Base-by-base conservation (phyloP, 2,329 filamentous ascomycete genomes). In the Dactylella cylindrospora region DNA sequence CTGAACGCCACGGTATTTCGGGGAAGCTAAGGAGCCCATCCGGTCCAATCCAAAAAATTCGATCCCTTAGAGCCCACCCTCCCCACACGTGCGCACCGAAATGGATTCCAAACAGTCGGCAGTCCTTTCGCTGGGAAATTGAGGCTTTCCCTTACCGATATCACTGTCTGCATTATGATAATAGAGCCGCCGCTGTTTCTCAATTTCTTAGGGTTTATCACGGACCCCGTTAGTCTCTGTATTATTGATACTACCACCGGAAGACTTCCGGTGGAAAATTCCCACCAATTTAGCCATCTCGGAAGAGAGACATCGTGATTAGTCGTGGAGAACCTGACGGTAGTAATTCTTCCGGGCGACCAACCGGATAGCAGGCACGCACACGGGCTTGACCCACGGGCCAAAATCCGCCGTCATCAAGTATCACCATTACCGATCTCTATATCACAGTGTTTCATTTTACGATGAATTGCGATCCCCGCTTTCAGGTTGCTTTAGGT, bases 1-100 rank as follows among this genome's bases (percentile, higher is more conserved):
- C 55, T 61, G 46, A 52, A 49, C 55, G 55, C 55, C 55, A 61
- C 47, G 47, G 55, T 49, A 61, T 61, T 61, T 61, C 55, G 55
- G 55, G 55, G 55, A 61, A 61, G 55, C 55, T 53, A 61, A 41
- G 38, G 35, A 46, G 17, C 19, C 46, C 55, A 35, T 61, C 55
- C 55, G 55, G 55, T 46, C 55, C 55, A 61, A 61, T 61, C 55
- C 40, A 41, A 46, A 43, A 9, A 26, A 45, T 51, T 45, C 15
- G 12, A 19, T 45, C 31, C 38, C 15, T 41, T 57, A 25, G 19
- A 49, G 44, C 20, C 38, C 31, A 57, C 50, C 50, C 52, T 38
- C 52, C 43, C 43, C 52, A 44, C 44, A 31, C 12, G 36, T 50
- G 44, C 52, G 52, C 52, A 47, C 36, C 39, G 52, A 57, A 29